A percentile compares a stretch with the other conserved stretches of the same genome.
Evolutionary conservation across 2,329 filamentous ascomycete species (phyloP).

Genomic region (Aciculosporium take): DNA sequence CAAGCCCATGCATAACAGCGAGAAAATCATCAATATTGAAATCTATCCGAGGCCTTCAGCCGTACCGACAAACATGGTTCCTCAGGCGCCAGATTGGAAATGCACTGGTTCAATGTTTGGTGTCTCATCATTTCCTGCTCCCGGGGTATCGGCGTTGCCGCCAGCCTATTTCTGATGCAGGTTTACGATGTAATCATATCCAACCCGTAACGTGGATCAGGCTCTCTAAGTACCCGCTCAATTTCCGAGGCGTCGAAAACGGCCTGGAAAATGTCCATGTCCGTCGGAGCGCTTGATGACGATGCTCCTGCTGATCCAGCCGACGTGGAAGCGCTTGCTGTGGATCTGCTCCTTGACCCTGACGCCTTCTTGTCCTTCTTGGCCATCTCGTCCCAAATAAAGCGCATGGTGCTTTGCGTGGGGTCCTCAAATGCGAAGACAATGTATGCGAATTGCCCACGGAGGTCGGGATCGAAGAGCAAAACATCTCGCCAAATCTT

Average conservation of each 20-base stretch:
- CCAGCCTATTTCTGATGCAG: background rate
- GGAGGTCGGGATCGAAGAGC: slow-evolving; percentile 46
- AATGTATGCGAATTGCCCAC: slow-evolving; percentile 46
- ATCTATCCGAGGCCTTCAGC: background rate
- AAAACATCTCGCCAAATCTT: slow-evolving; percentile 53
- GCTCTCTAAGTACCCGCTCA: slow-evolving; percentile 32
- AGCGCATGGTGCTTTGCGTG: slow-evolving; percentile 35
- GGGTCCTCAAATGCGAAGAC: slow-evolving; percentile 51
- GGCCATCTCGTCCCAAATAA: slow-evolving; percentile 40
- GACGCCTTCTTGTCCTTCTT: slow-evolving; percentile 31
- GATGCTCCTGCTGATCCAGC: slow-evolving; percentile 11
- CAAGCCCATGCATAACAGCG: background rate
- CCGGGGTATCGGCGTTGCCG: background rate
- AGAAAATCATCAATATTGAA: background rate
- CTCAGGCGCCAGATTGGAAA: background rate
- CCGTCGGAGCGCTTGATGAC: slow-evolving; percentile 18
- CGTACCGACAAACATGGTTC: background rate
- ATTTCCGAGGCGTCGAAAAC: slow-evolving; percentile 39
- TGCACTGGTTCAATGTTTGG: background rate
- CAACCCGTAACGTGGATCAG: slow-evolving; percentile 40
- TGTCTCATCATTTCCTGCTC: background rate
- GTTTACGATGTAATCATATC: slow-evolving; percentile 32
- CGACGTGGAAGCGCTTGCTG: slow-evolving; percentile 14
- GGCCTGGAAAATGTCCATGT: slow-evolving; percentile 38
- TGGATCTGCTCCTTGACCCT: slow-evolving; percentile 20